Conservation (phyloP, 2,329 filamentous ascomycete species). For the Aurifilum marmelostoma region DNA sequence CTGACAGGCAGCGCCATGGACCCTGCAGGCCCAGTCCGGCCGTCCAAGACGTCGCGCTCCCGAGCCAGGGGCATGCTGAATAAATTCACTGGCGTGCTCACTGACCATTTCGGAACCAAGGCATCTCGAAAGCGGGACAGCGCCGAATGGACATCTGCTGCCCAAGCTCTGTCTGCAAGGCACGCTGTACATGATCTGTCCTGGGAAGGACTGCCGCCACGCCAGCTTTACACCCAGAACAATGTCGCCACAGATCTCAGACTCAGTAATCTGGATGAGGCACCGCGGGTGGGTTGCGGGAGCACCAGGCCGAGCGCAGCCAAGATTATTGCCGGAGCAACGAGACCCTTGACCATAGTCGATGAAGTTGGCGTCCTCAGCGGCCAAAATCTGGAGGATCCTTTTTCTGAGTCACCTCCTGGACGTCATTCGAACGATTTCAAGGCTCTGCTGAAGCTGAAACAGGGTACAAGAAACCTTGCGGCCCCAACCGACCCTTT, state of each 20-base stretch:
- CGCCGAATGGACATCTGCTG: not conserved
- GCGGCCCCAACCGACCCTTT: constrained; percentile 35
- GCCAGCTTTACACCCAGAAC: constrained; percentile 33
- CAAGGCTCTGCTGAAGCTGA: constrained; percentile 29
- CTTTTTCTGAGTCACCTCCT: constrained; percentile 29
- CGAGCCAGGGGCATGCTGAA: constrained; percentile 26
- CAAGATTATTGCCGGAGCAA: constrained; percentile 15
- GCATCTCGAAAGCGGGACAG: not conserved
- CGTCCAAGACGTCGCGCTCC: constrained; percentile 22
- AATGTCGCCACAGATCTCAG: not conserved
- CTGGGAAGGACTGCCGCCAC: constrained; percentile 2
- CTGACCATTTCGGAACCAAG: constrained; percentile 25
- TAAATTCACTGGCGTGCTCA: constrained; percentile 27
- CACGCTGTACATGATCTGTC: constrained; percentile 1
- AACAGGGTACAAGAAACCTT: constrained; percentile 3
- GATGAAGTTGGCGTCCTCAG: constrained; percentile 32
- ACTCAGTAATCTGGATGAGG: constrained; percentile 35
- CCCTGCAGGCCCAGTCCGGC: not conserved
- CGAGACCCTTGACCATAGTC: constrained; percentile 35
- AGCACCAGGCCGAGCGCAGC: constrained; percentile 42
- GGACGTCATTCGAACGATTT: constrained; percentile 28
- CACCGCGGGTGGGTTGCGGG: constrained; percentile 39
- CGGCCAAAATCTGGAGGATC: constrained; percentile 29
- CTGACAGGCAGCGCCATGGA: constrained; percentile 13
- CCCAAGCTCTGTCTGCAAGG: not conserved